Evolutionary conservation across 2,329 filamentous ascomycete genomes (phyloP).

Genomic region (Fusarium bactridioides): DNA sequence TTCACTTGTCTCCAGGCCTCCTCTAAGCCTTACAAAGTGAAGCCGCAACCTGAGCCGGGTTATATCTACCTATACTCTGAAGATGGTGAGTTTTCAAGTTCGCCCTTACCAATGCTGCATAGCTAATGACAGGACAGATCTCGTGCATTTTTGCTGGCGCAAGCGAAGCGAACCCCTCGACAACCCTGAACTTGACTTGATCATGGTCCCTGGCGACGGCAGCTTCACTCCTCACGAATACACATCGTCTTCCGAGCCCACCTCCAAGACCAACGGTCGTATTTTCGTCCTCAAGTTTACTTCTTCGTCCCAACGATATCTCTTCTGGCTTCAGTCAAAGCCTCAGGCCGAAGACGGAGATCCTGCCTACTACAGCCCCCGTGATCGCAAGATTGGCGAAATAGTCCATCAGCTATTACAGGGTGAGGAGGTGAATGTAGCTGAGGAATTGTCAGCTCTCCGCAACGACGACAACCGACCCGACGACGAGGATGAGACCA

Average conservation of each 20-base stretch:
- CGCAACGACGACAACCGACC: constrained; percentile 58
- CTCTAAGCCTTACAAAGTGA: constrained; percentile 73
- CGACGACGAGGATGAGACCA: constrained; percentile 62
- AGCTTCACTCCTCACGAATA: constrained; percentile 83
- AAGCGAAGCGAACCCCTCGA: constrained; percentile 75
- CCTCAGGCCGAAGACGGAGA: constrained; percentile 75
- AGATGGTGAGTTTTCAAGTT: constrained; percentile 69
- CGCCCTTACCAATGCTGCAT: not conserved
- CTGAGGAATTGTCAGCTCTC: constrained; percentile 73
- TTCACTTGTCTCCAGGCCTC: constrained; percentile 49
- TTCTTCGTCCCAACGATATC: constrained; percentile 87
- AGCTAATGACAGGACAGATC: constrained; percentile 61
- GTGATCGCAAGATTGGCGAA: constrained; percentile 86
- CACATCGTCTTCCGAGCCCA: constrained; percentile 62
- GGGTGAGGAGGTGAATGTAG: constrained; percentile 86
- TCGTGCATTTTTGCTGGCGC: constrained; percentile 98
- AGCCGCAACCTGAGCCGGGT: constrained; percentile 75
- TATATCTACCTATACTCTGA: constrained; percentile 93
- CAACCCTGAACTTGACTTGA: constrained; percentile 82
- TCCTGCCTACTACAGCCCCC: constrained; percentile 79
- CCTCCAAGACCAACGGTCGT: constrained; percentile 80
- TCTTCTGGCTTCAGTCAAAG: constrained; percentile 97
- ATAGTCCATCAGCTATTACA: constrained; percentile 86
- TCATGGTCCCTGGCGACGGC: constrained; percentile 92
- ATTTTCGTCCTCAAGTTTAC: constrained; percentile 94